Conservation (phyloP, 228 moss, liverwort and hornwort species). For the Sphagnum magellanicum region DNA sequence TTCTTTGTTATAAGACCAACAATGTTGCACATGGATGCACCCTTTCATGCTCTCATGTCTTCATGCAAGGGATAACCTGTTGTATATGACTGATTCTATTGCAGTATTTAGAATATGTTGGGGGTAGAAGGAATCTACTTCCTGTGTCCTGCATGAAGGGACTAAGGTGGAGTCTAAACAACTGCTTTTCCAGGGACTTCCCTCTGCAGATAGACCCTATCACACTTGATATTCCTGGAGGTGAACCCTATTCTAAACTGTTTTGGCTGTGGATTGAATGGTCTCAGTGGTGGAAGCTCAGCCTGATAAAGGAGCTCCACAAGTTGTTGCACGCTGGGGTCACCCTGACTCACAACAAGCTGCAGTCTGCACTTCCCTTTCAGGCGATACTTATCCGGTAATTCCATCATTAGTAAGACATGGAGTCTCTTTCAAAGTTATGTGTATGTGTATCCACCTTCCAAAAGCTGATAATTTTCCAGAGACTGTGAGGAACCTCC, state of each 20-base stretch:
- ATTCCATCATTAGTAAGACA: conserved; percentile 5
- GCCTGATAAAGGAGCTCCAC: conserved; percentile 45
- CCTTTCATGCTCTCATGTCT: no score
- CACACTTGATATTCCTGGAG: background rate
- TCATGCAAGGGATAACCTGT: no score
- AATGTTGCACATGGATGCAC: no score
- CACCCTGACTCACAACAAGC: conserved; percentile 38
- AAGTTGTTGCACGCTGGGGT: conserved; percentile 83
- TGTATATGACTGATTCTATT: background rate
- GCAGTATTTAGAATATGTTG: background rate
- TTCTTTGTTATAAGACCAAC: no score
- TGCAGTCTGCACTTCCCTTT: conserved; percentile 33
- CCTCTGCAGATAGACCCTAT: background rate
- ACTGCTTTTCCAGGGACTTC: background rate
- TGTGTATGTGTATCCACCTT: no score
- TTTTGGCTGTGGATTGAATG: background rate
- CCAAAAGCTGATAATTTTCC: no score
- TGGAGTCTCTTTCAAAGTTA: no score
- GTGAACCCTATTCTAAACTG: background rate
- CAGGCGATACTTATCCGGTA: conserved; percentile 26
- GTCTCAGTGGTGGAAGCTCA: conserved; percentile 60
- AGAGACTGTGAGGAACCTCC: no score
- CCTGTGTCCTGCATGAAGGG: background rate
- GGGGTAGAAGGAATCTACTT: background rate
- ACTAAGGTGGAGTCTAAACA: background rate